Evolutionary conservation across 2,329 filamentous ascomycete species (phyloP), one percentile per base, ranked within the genome.

Genomic region (Clonostachys chloroleuca): DNA sequence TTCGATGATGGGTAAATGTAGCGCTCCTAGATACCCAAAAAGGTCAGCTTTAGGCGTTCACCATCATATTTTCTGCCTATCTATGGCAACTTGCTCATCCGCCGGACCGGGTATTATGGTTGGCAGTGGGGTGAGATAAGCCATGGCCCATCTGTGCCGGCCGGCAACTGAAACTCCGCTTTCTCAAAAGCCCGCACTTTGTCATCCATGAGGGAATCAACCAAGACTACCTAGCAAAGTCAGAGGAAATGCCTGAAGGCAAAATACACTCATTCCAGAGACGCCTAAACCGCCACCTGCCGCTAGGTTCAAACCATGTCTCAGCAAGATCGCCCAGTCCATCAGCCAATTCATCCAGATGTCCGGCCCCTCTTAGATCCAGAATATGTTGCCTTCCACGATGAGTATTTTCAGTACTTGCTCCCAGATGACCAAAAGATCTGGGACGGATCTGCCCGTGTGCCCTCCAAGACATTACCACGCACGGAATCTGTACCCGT

Each of bases 301-400:
- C 24, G 10, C 24, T 30, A 39, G 12, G 14, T 39, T 4, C 36
- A n/a, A n/a, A n/a, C 17, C 36, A 39, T 39, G 36, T n/a, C 36
- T n/a, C 7, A 8, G 17, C 14, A 39, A n/a, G 36, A 39, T 18
- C 14, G 36, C 14, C 36, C 52, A 34, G 53, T 56, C 34, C 56
- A 55, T 52, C 66, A 68, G 39, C 64, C 66, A 30, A 55, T 69
- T 44, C 60, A 68, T 49, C 57, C 60, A 10, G 49, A 51, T 16
- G 54, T 68, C 33, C 61, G 61, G 14, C 47, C 51, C 3, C 46
- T 43, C 6, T 58, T 70, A 2, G 66, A 70, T 53, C 62, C 65
- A 12, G 59, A 69, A 47, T 70, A 70, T 39, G 61, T 67, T 34
- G 55, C 56, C 34, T 63, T 67, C 43, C 67, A 70, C 49, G 64